These are phyloP conservation scores for Saturnispora kantuleensis DNA, from an alignment of 805 yeast genomes.

Conservation along the genomic window DNA sequence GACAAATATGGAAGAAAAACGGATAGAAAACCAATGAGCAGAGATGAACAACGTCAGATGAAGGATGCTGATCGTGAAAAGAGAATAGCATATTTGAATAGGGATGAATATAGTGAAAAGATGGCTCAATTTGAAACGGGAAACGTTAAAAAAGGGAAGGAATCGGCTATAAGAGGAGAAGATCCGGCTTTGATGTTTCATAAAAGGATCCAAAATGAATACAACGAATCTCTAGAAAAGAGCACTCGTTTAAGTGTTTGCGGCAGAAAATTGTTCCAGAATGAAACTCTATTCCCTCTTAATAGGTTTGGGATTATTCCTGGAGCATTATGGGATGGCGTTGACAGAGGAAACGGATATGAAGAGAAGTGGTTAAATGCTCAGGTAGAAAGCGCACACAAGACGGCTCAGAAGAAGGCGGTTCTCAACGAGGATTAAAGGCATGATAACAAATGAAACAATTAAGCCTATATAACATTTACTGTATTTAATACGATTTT, in stretches of 20 bases:
- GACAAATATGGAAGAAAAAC: slow-evolving; percentile 1
- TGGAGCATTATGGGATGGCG: slow-evolving; percentile 87
- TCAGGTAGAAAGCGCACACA: slow-evolving; percentile 29
- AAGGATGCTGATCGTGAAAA: slow-evolving; percentile 6
- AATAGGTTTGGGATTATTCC: slow-evolving; percentile 73
- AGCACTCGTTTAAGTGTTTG: slow-evolving; percentile 19
- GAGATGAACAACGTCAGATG: background rate
- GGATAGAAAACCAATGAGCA: background rate
- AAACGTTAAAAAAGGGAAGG: slow-evolving; percentile 13
- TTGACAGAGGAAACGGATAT: slow-evolving; percentile 82
- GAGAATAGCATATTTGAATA: background rate
- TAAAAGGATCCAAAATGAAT: slow-evolving; percentile 16
- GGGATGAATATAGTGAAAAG: slow-evolving; percentile 8
- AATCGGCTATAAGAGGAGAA: slow-evolving; percentile 54
- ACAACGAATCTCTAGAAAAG: slow-evolving; percentile 9
- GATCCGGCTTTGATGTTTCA: slow-evolving; percentile 55
- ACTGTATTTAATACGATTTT: background rate
- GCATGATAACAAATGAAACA: background rate
- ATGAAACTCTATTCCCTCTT: slow-evolving; percentile 36
- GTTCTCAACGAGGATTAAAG: slow-evolving; percentile 29
- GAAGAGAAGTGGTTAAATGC: slow-evolving; percentile 51
- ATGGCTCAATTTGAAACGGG: slow-evolving; percentile 20
- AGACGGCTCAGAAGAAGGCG: slow-evolving; percentile 25
- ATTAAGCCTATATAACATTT: slow-evolving; percentile 6
- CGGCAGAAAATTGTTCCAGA: slow-evolving; percentile 50